phyloP scores from a whole-genome alignment of 75 land plant species.

The Pseudotsuga menziesii region DNA sequence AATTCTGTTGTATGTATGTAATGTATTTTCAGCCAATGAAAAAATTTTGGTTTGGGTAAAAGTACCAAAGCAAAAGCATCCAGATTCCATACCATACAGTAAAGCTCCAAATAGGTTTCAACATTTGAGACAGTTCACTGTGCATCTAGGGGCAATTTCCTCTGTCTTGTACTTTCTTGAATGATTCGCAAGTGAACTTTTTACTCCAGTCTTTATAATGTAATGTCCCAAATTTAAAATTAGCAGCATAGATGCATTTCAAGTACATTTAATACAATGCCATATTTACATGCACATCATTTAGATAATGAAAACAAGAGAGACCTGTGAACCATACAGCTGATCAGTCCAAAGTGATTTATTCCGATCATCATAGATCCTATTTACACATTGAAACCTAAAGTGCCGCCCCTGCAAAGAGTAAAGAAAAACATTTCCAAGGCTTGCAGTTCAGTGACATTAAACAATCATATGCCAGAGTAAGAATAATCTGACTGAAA shows the following conservation, averaged over 20 bases:
- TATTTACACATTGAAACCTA: conserved; percentile 75
- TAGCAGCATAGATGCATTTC: neutral
- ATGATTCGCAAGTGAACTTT: neutral
- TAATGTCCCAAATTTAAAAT: neutral
- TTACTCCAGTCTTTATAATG: neutral
- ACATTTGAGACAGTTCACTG: neutral
- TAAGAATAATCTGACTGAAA: neutral
- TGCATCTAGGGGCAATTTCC: neutral
- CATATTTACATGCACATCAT: neutral
- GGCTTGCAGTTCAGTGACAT: conserved; percentile 2
- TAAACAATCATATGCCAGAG: neutral
- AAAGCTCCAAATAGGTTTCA: neutral
- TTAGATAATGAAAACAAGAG: neutral
- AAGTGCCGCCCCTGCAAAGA: conserved; percentile 76
- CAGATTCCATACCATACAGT: too few species aligned
- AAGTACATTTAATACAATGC: neutral
- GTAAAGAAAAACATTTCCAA: neutral
- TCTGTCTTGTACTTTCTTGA: neutral
- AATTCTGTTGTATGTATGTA: neutral
- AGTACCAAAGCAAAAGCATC: neutral
- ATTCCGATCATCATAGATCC: conserved; percentile 62
- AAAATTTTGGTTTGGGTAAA: neutral
- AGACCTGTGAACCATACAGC: conserved; percentile 88
- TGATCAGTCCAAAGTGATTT: conserved; percentile 71
- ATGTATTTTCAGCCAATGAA: neutral